Evolutionary conservation across 352 stramenopile genomes (phyloP).

Genomic region (Globisporangium acanthophoron): DNA sequence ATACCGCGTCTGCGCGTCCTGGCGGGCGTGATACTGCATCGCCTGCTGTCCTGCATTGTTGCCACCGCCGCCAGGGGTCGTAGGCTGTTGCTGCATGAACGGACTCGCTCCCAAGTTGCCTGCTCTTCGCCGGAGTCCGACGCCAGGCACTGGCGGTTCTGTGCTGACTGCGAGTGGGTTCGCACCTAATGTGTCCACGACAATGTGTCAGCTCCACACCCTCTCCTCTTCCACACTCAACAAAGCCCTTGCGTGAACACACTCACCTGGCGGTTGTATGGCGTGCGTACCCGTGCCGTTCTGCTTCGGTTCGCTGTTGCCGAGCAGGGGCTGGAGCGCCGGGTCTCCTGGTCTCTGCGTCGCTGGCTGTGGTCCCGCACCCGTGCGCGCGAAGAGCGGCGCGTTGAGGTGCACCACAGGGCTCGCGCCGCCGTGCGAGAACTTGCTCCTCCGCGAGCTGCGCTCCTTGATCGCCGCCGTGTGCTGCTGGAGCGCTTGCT

Average conservation of each 20-base stretch:
- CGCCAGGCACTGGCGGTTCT: conserved; percentile 13
- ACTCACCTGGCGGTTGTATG: conserved; percentile 18
- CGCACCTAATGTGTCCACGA: not conserved
- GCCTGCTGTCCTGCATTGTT: conserved; percentile 32
- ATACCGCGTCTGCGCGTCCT: conserved; percentile 68
- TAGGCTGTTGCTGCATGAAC: conserved; percentile 70
- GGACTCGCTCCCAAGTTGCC: conserved; percentile 55
- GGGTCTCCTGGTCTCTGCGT: conserved; percentile 17
- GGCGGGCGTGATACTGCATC: conserved; percentile 57
- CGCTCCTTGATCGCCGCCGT: conserved; percentile 66
- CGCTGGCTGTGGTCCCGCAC: conserved; percentile 11
- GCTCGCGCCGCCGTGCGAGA: conserved; percentile 64
- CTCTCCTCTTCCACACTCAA: not conserved
- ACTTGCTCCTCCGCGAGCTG: conserved; percentile 74
- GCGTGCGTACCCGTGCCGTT: conserved; percentile 9
- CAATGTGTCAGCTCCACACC: not conserved
- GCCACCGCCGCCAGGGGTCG: conserved; percentile 19
- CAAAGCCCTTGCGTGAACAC: not conserved
- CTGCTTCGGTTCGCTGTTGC: conserved; percentile 12
- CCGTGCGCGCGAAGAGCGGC: conserved; percentile 62
- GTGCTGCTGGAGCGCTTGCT: conserved; percentile 65
- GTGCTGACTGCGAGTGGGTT: conserved; percentile 1
- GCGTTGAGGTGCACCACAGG: conserved; percentile 79
- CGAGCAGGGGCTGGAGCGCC: conserved; percentile 18
- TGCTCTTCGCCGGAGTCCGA: conserved; percentile 51